A percentile compares a stretch with the other conserved stretches of the same genome.
phyloP scores from a whole-genome alignment of 345 rosid species.

The Eucalyptus tenuipes region DNA sequence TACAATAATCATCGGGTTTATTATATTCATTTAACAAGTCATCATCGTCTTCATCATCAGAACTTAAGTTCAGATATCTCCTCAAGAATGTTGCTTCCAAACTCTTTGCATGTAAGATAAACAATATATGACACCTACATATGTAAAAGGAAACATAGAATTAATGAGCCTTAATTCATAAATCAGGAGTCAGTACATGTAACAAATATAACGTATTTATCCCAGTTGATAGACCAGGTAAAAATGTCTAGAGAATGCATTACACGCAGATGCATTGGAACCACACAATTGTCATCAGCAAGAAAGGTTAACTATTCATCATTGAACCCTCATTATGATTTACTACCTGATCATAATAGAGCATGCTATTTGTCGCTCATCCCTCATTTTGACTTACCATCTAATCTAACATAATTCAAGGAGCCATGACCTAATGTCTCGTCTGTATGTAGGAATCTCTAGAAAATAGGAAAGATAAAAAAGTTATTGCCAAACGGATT shows the following conservation, averaged over 20 bases:
- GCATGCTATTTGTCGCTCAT: accelerated
- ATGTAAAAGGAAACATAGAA: not conserved
- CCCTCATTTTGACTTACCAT: not conserved
- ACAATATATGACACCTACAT: not conserved
- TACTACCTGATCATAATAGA: not conserved
- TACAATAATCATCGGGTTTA: not conserved
- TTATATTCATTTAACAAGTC: conserved; percentile 7
- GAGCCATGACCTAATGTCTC: not conserved
- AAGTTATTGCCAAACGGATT: not conserved
- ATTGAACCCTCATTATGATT: not conserved
- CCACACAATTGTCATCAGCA: not conserved
- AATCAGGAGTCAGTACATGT: not conserved
- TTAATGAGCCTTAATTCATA: not conserved
- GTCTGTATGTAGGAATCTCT: not conserved
- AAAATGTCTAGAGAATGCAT: not conserved
- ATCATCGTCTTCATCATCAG: conserved; percentile 49
- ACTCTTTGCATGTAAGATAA: not conserved
- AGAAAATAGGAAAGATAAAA: not conserved
- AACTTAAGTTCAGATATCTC: conserved; percentile 19
- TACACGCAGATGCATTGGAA: not conserved
- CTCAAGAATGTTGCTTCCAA: not conserved
- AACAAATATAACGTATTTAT: not conserved
- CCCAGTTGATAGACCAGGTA: not conserved
- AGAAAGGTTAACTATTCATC: not conserved
- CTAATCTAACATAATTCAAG: not conserved